Conservation (phyloP, 345 rosid species). For the Hibiscus syriacus region DNA sequence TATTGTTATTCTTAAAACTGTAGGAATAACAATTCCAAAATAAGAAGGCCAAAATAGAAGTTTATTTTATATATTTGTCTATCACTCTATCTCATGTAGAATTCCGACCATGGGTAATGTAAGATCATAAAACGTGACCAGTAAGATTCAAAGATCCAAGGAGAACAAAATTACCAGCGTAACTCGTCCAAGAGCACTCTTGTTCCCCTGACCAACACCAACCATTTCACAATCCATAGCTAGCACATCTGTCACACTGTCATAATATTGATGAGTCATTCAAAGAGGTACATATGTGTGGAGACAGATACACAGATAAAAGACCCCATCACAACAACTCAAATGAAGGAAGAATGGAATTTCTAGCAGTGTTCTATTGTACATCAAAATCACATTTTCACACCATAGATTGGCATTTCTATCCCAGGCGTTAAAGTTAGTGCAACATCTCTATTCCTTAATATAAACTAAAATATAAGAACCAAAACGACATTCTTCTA, state of each 20-base stretch:
- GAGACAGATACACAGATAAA: neutral
- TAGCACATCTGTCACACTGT: constrained; percentile 75
- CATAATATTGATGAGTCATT: constrained; percentile 17
- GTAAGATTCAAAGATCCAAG: neutral
- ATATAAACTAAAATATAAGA: neutral
- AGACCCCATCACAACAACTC: neutral
- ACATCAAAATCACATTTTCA: neutral
- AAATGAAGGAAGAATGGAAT: neutral
- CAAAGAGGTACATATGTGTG: neutral
- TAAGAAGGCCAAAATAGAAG: neutral
- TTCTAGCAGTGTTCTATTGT: neutral
- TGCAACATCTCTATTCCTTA: neutral
- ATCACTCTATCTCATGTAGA: neutral
- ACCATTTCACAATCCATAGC: constrained; percentile 99
- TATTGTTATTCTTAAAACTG: neutral
- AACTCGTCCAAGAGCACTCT: constrained; percentile 92
- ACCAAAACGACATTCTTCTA: neutral
- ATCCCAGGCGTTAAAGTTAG: neutral
- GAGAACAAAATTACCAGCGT: constrained; percentile 50
- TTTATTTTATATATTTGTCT: neutral
- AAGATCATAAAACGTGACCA: neutral
- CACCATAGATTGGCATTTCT: neutral
- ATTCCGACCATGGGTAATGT: neutral
- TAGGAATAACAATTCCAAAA: neutral
- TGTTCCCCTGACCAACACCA: constrained; percentile 81